Percentiles rank a stretch among this genome's conserved stretches.
Conservation (phyloP, 345 rosid genomes). For the Chamaenerion angustifolium region DNA sequence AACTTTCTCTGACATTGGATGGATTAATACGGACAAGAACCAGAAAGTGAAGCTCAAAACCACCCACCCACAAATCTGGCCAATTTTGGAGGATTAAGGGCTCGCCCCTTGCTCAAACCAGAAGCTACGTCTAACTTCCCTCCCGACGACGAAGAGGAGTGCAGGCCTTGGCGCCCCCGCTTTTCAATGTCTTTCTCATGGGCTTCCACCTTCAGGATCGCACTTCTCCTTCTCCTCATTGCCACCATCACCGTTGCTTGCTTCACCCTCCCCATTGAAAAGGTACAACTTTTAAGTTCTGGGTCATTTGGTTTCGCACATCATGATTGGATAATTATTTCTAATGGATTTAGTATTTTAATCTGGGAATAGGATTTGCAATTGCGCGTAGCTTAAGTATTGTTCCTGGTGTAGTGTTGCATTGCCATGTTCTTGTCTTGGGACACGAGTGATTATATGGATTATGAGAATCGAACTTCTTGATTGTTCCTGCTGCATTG, state of each 20-base stretch:
- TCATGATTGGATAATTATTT: neutral
- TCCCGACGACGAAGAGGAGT: constrained; percentile 26
- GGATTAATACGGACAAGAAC: neutral
- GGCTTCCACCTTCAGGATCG: constrained; percentile 62
- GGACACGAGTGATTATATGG: too few relatives aligned
- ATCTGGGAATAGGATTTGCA: too few relatives aligned
- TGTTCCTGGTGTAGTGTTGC: too few relatives aligned
- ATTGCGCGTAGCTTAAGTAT: too few relatives aligned
- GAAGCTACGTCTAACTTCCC: constrained; percentile 12
- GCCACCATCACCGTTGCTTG: constrained; percentile 62
- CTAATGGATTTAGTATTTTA: too few relatives aligned
- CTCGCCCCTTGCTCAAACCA: constrained; percentile 36
- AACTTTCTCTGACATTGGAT: too few relatives aligned
- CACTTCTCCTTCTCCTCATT: constrained; percentile 50
- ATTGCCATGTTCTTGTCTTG: too few relatives aligned
- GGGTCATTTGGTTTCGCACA: neutral
- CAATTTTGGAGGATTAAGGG: constrained; percentile 29
- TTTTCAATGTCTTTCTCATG: constrained; percentile 61
- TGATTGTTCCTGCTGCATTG: too few relatives aligned
- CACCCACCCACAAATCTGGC: constrained; percentile 30
- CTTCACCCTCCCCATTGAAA: constrained; percentile 81
- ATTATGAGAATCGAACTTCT: too few relatives aligned
- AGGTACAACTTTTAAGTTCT: constrained; percentile 23
- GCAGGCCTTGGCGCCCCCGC: constrained; percentile 49
- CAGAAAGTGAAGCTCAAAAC: neutral